Percentiles rank a stretch among this genome's conserved stretches.
Conservation (phyloP, 2,329 filamentous ascomycete genomes). For the Zasmidium angulare region DNA sequence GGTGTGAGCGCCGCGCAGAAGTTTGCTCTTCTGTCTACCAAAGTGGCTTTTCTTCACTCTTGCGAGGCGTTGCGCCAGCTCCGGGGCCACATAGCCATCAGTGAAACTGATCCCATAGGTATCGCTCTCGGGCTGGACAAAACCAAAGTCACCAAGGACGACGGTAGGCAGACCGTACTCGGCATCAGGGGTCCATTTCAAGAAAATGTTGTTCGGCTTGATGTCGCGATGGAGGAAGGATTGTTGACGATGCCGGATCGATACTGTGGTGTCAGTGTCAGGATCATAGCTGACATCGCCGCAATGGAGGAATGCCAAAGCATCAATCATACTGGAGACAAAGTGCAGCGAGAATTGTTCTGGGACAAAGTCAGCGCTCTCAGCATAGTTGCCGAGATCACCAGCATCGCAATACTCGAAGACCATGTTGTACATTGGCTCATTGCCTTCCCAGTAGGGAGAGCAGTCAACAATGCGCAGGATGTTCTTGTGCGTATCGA, state of each 20-base stretch:
- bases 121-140: constrained; percentile 2
- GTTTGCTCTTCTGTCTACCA: neutral
- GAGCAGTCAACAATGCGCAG: neutral
- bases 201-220: constrained; percentile 27
- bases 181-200: constrained; percentile 13
- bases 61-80: constrained; percentile 3
- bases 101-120: constrained; percentile 18
- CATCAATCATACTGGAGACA: constrained; percentile 26
- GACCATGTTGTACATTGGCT: constrained; percentile 13
- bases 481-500: neutral
- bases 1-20: constrained; percentile 4
- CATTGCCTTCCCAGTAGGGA: neutral
- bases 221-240: constrained; percentile 27
- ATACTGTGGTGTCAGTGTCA: neutral
- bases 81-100: constrained; percentile 11
- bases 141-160: constrained; percentile 28
- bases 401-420: constrained; percentile 26
- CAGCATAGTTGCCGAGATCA: constrained; percentile 20
- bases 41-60: neutral
- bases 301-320: constrained; percentile 28
- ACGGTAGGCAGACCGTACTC: constrained; percentile 21
- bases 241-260: constrained; percentile 4
- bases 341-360: constrained; percentile 25
- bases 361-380: neutral
- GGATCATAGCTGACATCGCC: constrained; percentile 16